phyloP scores from a whole-genome alignment of 2,329 filamentous ascomycete species.

The Aspergillus fructus region DNA sequence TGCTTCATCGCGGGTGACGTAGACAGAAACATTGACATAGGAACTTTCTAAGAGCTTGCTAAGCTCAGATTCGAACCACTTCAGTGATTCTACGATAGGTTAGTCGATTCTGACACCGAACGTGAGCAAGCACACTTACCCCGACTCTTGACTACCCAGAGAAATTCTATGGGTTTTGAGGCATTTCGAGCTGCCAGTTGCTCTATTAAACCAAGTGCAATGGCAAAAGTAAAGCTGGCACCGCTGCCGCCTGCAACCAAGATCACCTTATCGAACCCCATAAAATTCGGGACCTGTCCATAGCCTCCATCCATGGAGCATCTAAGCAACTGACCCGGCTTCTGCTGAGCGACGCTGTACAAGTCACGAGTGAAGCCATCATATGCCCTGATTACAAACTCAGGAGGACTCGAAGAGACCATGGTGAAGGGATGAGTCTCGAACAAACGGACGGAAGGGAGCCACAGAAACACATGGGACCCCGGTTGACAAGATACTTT shows the following conservation, averaged over 20 bases:
- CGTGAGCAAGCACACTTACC: background rate
- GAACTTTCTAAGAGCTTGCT: background rate
- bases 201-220: background rate
- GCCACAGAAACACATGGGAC: background rate
- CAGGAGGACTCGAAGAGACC: background rate
- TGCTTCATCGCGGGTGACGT: background rate
- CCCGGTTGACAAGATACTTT: background rate
- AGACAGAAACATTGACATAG: background rate
- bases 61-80: background rate
- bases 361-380: constrained; percentile 1
- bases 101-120: background rate
- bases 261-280: background rate
- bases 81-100: background rate
- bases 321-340: background rate
- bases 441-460: background rate
- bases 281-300: background rate
- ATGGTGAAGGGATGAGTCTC: constrained; percentile 1
- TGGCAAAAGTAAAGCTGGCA: constrained; percentile 1
- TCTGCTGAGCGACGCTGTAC: background rate
- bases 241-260: background rate
- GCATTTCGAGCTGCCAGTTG: background rate
- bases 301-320: background rate
- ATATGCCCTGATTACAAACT: background rate
- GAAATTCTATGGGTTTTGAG: background rate
- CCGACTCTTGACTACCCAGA: background rate